Evolutionary conservation across 768 basidiomycete genomes (phyloP), one percentile per base, ranked within the genome.

Genomic region (Amanita jacksonii): DNA sequence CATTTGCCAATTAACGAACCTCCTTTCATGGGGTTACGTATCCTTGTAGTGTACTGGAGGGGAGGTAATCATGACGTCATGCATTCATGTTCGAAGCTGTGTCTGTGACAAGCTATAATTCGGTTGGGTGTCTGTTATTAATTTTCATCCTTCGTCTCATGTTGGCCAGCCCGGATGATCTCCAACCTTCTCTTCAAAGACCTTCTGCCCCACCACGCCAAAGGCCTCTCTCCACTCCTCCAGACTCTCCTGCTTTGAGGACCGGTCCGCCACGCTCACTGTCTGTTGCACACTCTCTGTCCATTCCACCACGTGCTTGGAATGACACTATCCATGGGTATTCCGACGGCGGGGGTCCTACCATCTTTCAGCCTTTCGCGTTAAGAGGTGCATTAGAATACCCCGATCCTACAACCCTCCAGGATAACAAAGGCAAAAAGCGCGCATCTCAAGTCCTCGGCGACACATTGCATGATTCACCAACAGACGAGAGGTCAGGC

Each of bases 191-290:
- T 1, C 24, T 23, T 42, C 19, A 8, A 15, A 19, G 20, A 15
- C 28, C n/a, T 19, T 16, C 18, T 16, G 25, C 23, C 18, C 12
- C 19, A 6, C 25, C 39, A 27, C 30, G 3, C 22, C 9, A 15
- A 23, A 18, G 10, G 4, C 2, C 10, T 1, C 20, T 38, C 20
- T n/a, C 13, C 7, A 58, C 59, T 19, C 62, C 61, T 19, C 62
- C 62, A 24, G 53, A 66, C 38, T 78, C 80, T 0, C 84, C 85
- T 19, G 74, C 81, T 5, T 64, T 66, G 38, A 68, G 84, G 41
- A 85, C 83, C 3, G 85, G 84, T 9, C 81, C 83, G 24, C 85
- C 84, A 3, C 72, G 84, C 31, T 82, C 84, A 0, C 64, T 85
- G 20, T 82, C 81, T 2, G 81, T 76, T 55, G 72, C 73, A 22